These are phyloP conservation scores for Solanum sejunctum DNA, from an alignment of 257 asterid genomes.

Conservation along the genomic window DNA sequence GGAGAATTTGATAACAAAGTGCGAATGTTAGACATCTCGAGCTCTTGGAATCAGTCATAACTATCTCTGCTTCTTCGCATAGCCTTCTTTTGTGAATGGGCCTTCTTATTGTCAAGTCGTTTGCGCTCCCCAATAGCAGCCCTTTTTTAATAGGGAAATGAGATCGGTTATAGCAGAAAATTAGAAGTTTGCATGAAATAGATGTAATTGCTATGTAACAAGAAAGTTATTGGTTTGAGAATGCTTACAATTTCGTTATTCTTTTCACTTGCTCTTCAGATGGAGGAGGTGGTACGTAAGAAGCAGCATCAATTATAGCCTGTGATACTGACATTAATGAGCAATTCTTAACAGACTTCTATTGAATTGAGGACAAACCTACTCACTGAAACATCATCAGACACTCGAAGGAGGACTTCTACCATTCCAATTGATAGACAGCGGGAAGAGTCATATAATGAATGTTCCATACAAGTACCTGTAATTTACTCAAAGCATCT, in stretches of 20 bases:
- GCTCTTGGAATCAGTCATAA: conserved; percentile 34
- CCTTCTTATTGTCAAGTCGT: conserved; percentile 57
- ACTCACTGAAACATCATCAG: not conserved
- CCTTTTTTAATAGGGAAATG: conserved; percentile 18
- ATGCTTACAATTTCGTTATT: conserved; percentile 61
- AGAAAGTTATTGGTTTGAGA: not conserved
- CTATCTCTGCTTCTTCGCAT: conserved; percentile 51
- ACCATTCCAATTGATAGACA: not conserved
- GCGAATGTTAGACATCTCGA: not conserved
- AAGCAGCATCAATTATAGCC: conserved; percentile 92
- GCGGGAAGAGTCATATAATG: not conserved
- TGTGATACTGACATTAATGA: conserved; percentile 22
- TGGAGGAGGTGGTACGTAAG: conserved; percentile 90
- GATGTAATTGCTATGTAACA: not conserved
- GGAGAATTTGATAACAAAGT: not conserved
- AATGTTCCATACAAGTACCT: conserved; percentile 34
- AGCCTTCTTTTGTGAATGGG: conserved; percentile 56
- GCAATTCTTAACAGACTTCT: not conserved
- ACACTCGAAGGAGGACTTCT: not conserved
- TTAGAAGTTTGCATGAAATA: not conserved
- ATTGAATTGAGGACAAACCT: not conserved
- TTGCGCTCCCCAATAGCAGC: conserved; percentile 64
- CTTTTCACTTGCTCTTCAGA: conserved; percentile 62
- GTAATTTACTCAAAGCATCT: conserved; percentile 79
- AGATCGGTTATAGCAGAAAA: not conserved